These are phyloP conservation scores for Penicillium pulvis DNA, from an alignment of 495 filamentous ascomycete genomes.

Conservation along the genomic window DNA sequence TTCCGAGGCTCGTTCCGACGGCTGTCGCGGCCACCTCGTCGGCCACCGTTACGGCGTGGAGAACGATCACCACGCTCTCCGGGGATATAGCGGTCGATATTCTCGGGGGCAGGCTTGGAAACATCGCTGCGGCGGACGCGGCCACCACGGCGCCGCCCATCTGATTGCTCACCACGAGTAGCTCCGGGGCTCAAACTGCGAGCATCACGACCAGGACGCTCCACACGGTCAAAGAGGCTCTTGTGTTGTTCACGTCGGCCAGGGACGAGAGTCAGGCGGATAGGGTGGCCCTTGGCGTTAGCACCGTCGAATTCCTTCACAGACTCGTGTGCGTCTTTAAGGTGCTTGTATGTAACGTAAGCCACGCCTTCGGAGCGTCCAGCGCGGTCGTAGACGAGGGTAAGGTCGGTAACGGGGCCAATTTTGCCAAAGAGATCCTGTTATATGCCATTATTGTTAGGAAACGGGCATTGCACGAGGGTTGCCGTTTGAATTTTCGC, in stretches of 20 bases:
- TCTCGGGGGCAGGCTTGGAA: conserved; percentile 66
- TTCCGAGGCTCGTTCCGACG: conserved; percentile 36
- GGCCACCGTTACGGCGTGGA: conserved; percentile 48
- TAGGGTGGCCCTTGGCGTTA: conserved; percentile 91
- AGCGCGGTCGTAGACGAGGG: conserved; percentile 83
- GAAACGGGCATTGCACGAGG: not conserved
- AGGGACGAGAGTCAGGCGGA: conserved; percentile 72
- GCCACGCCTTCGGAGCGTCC: conserved; percentile 88
- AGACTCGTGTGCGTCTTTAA: conserved; percentile 70
- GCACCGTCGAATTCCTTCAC: conserved; percentile 84
- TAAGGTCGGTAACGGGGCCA: conserved; percentile 68
- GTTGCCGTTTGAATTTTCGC: not conserved
- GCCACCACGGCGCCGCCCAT: conserved; percentile 34
- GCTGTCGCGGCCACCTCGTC: conserved; percentile 44
- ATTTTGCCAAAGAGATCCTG: conserved; percentile 82
- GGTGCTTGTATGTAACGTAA: conserved; percentile 75
- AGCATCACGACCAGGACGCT: conserved; percentile 40
- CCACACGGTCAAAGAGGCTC: conserved; percentile 77
- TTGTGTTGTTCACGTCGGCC: conserved; percentile 56
- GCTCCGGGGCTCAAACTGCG: conserved; percentile 46
- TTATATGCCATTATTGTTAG: conserved; percentile 2
- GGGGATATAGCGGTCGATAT: conserved; percentile 86
- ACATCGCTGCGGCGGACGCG: conserved; percentile 62
- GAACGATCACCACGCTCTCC: conserved; percentile 40
- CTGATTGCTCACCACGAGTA: conserved; percentile 36